phyloP scores from a whole-genome alignment of 148 eudicot species.

The Vaccinium corymbosum region DNA sequence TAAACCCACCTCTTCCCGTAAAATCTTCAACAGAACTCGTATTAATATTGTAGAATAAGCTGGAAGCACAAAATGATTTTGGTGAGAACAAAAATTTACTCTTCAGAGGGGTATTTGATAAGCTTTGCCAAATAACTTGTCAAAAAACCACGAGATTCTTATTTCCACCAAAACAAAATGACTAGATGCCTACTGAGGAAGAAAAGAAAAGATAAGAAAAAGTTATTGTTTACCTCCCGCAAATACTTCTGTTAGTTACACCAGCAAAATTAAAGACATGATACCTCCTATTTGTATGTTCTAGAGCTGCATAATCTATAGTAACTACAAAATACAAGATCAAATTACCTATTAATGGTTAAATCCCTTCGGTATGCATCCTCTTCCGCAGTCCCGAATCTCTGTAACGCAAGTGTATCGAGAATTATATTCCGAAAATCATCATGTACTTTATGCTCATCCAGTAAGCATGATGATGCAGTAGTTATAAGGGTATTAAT shows the following conservation, averaged over 20 bases:
- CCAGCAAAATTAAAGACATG: too few relatives aligned
- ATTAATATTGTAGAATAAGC: conserved; percentile 94
- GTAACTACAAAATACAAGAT: background rate
- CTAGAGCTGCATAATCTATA: background rate
- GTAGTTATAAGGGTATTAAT: too few relatives aligned
- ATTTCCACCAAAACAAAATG: background rate
- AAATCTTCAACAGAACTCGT: conserved; percentile 79
- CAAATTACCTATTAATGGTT: conserved; percentile 82
- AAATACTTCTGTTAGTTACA: background rate
- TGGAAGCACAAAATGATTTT: conserved; percentile 15
- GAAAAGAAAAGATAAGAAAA: background rate
- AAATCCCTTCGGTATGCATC: conserved; percentile 98
- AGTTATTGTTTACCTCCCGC: background rate
- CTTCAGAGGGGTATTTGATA: background rate
- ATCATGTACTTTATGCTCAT: background rate
- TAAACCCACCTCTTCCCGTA: conserved; percentile 66
- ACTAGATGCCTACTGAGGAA: background rate
- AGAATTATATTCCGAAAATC: background rate
- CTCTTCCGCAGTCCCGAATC: conserved; percentile 88
- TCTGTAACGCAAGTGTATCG: conserved; percentile 42
- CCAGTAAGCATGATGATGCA: conserved; percentile 2
- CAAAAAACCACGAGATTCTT: background rate
- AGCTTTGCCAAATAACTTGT: background rate
- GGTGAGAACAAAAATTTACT: conserved; percentile 11
- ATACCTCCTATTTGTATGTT: background rate